phyloP scores from a whole-genome alignment of 2,329 filamentous ascomycete species.

The Aspergillus tubingensis region DNA sequence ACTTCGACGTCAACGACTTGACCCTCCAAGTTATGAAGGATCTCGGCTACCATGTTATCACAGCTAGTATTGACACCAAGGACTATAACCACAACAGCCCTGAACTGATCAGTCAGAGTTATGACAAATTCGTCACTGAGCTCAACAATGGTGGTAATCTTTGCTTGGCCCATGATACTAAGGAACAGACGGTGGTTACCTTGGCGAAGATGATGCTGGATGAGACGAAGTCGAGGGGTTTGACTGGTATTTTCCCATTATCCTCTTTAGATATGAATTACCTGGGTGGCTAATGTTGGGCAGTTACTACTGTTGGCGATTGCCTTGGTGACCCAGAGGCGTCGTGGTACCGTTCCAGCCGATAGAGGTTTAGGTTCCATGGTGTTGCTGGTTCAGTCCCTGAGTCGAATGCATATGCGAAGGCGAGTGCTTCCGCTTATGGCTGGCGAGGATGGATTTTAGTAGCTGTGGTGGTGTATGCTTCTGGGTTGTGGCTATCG shows the following conservation, averaged over 20 bases:
- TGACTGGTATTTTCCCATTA: slow-evolving; percentile 27
- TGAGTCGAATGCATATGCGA: no score
- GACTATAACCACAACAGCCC: slow-evolving; percentile 42
- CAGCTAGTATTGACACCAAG: slow-evolving; percentile 44
- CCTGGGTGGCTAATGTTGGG: slow-evolving; percentile 1
- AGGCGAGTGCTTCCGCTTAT: no score
- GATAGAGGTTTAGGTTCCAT: neutral
- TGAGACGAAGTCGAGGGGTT: slow-evolving; percentile 46
- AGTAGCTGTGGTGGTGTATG: no score
- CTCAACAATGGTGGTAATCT: slow-evolving; percentile 36
- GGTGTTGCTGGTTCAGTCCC: neutral
- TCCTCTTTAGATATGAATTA: neutral
- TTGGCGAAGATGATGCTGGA: slow-evolving; percentile 37
- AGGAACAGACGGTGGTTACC: slow-evolving; percentile 35
- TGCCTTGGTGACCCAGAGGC: slow-evolving; percentile 56
- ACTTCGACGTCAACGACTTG: slow-evolving; percentile 35
- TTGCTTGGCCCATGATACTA: slow-evolving; percentile 41
- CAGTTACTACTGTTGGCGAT: slow-evolving; percentile 58
- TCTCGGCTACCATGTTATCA: slow-evolving; percentile 50
- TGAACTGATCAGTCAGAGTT: slow-evolving; percentile 28
- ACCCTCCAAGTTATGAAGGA: slow-evolving; percentile 39
- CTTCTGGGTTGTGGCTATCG: no score
- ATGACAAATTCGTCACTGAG: slow-evolving; percentile 32
- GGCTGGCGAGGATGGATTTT: no score
- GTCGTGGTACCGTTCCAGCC: slow-evolving; percentile 52